phyloP scores from a whole-genome alignment of 768 basidiomycete species.

The Tulasnella sp. region DNA sequence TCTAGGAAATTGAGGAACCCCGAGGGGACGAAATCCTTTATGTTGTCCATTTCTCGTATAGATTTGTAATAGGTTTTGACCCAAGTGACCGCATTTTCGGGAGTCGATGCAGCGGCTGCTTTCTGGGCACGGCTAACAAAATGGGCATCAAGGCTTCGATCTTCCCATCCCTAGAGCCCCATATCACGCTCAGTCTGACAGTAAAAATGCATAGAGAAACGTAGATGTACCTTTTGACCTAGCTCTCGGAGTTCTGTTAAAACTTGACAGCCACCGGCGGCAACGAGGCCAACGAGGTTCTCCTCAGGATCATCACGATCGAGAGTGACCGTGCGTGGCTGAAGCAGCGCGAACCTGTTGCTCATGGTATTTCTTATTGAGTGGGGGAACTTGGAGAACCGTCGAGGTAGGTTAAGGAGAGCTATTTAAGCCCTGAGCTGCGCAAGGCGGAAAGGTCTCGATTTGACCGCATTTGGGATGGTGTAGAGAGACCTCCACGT shows the following conservation, averaged over 20 bases:
- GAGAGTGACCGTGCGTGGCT: not conserved
- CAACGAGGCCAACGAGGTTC: not conserved
- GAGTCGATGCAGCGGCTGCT: not conserved
- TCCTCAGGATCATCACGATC: not conserved
- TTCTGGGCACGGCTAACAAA: not conserved
- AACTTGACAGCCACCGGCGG: not conserved
- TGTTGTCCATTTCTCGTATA: not conserved
- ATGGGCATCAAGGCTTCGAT: not conserved
- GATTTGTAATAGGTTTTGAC: not conserved
- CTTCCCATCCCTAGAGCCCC: not conserved
- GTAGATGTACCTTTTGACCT: not conserved
- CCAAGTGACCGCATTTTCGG: not conserved
- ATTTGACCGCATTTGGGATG: too few species aligned
- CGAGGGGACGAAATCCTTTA: not conserved
- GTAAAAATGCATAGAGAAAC: not conserved
- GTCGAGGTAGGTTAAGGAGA: too few species aligned
- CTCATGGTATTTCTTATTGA: not conserved
- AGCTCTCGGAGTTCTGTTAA: not conserved
- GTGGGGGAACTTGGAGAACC: not conserved
- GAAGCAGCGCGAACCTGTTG: not conserved
- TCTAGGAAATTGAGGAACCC: not conserved
- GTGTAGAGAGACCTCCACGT: too few species aligned
- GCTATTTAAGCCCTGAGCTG: too few species aligned
- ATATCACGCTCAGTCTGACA: not conserved
- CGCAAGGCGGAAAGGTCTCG: too few species aligned